Conservation (phyloP, 805 yeast genomes). For the Candida hispaniensis region DNA sequence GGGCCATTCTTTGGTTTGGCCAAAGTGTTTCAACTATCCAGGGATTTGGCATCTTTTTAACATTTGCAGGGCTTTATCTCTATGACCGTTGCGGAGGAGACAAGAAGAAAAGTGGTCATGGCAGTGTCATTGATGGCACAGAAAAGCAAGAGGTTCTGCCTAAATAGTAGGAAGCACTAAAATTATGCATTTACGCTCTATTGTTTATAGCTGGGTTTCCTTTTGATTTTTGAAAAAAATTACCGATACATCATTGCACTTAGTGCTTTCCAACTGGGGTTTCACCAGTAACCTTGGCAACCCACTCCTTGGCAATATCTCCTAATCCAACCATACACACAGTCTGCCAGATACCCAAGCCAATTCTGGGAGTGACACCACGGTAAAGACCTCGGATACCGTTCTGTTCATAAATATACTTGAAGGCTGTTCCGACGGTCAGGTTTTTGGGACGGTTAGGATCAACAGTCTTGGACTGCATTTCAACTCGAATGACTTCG, state of each 20-base stretch:
- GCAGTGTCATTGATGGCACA: constrained; percentile 11
- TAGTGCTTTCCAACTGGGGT: constrained; percentile 36
- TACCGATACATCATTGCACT: constrained; percentile 7
- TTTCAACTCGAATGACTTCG: constrained; percentile 94
- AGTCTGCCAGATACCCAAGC: constrained; percentile 96
- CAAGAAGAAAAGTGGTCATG: constrained; percentile 19
- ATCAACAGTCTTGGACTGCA: constrained; percentile 91
- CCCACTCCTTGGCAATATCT: constrained; percentile 73
- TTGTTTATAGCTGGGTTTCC: constrained; percentile 1
- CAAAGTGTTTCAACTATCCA: constrained; percentile 31
- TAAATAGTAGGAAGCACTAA: constrained; percentile 14
- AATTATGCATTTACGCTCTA: constrained; percentile 14
- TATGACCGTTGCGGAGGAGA: constrained; percentile 35
- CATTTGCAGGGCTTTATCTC: constrained; percentile 33
- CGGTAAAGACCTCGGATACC: constrained; percentile 88
- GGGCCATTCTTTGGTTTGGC: constrained; percentile 59
- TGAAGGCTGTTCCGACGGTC: constrained; percentile 63
- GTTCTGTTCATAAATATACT: constrained; percentile 69
- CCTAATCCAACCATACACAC: constrained; percentile 98
- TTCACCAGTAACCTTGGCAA: constrained; percentile 53
- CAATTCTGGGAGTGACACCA: constrained; percentile 96
- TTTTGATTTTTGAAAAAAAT: constrained; percentile 6
- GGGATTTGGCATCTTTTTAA: constrained; percentile 34
- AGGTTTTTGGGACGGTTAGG: constrained; percentile 93
- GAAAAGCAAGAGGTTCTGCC: constrained; percentile 17